A percentile compares a stretch with the other conserved stretches of the same genome.
These are phyloP conservation scores for Gossypium aridum DNA, from an alignment of 441 rosid genomes.

Conservation along the genomic window DNA sequence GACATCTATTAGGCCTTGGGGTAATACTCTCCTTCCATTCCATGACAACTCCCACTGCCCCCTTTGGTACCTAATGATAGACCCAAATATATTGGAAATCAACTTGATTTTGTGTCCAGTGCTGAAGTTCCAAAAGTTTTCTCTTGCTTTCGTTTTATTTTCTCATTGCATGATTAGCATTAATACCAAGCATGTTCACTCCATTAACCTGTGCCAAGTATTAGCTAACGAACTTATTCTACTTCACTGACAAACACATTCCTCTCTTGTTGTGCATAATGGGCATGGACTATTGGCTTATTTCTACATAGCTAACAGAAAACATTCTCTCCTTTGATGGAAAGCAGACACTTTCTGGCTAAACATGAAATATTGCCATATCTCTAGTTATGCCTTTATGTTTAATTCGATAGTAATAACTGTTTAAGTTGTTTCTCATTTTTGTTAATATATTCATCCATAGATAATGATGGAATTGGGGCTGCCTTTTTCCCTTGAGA, in stretches of 20 bases:
- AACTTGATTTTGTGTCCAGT: background rate
- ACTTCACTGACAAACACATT: background rate
- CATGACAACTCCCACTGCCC: background rate
- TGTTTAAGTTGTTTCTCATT: background rate
- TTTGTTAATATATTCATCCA: background rate
- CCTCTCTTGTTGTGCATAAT: background rate
- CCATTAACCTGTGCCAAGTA: background rate
- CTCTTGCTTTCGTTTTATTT: background rate
- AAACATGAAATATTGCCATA: background rate
- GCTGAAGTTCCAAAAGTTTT: background rate
- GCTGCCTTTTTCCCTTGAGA: background rate
- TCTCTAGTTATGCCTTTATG: background rate
- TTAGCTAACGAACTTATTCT: background rate
- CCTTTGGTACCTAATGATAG: background rate
- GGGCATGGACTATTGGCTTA: background rate
- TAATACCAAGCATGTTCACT: background rate
- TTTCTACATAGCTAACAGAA: background rate
- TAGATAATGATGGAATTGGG: background rate
- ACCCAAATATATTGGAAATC: background rate
- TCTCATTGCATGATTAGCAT: background rate
- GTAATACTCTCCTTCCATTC: conserved; percentile 33
- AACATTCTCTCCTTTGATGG: background rate
- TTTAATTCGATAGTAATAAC: background rate
- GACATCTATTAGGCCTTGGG: conserved; percentile 73
- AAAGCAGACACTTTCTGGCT: background rate